Percentiles rank a stretch among this genome's conserved stretches.
These are phyloP conservation scores for Alternaria atra DNA, from an alignment of 2,329 filamentous ascomycete genomes.

Conservation along the genomic window DNA sequence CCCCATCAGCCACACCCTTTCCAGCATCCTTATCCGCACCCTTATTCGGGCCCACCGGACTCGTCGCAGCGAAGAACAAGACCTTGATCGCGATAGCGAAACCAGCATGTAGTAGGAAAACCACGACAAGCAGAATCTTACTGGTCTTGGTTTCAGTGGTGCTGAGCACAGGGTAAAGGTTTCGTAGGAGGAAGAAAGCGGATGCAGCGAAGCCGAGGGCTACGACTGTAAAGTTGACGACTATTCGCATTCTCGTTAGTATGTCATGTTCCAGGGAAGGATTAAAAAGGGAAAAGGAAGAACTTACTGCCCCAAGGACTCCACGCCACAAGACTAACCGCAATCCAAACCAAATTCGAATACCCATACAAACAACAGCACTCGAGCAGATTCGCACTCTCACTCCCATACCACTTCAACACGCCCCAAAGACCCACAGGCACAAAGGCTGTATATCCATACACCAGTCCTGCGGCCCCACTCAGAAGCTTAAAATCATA, in stretches of 20 bases:
- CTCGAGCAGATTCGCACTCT: constrained; percentile 91
- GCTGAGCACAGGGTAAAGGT: constrained; percentile 77
- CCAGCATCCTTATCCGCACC: constrained; percentile 30
- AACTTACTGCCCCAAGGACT: constrained; percentile 73
- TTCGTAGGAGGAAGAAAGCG: constrained; percentile 51
- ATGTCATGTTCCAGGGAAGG: not conserved
- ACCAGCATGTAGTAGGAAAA: constrained; percentile 87
- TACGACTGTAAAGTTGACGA: constrained; percentile 94
- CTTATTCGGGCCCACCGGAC: constrained; percentile 45
- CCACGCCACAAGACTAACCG: constrained; percentile 91
- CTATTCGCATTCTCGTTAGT: constrained; percentile 24
- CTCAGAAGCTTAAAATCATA: constrained; percentile 93
- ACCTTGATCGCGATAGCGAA: constrained; percentile 94
- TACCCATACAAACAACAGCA: constrained; percentile 97
- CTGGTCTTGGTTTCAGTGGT: constrained; percentile 92
- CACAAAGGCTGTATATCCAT: constrained; percentile 87
- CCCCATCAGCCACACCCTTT: not conserved
- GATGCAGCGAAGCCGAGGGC: constrained; percentile 64
- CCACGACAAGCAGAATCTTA: constrained; percentile 84
- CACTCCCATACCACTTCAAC: constrained; percentile 93
- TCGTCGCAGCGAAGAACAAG: constrained; percentile 82
- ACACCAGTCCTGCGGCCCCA: constrained; percentile 89
- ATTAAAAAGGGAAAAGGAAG: not conserved
- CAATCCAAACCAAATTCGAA: constrained; percentile 96
- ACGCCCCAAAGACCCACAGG: constrained; percentile 86